These are phyloP conservation scores for Rhizopogon vulgaris DNA, from an alignment of 768 basidiomycete species.

Conservation along the genomic window DNA sequence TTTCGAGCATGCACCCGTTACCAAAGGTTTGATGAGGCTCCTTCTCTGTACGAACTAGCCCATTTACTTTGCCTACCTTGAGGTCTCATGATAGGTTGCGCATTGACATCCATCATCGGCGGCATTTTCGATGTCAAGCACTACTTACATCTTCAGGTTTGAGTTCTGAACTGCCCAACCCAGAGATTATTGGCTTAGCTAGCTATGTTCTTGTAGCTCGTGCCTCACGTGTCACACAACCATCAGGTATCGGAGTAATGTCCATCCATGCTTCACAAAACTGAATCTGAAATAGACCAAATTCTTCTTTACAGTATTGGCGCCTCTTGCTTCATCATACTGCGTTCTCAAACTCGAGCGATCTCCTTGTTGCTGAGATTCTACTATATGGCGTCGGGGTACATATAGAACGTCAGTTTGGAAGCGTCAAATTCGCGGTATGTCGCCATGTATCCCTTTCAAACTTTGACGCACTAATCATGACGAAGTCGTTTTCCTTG, in stretches of 20 bases:
- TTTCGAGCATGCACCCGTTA: constrained; percentile 78
- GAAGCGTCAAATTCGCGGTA: constrained; percentile 83
- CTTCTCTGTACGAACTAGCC: neutral
- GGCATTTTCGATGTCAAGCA: constrained; percentile 85
- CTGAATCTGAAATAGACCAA: constrained; percentile 27
- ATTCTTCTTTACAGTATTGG: constrained; percentile 64
- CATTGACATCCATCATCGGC: constrained; percentile 63
- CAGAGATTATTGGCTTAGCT: constrained; percentile 2
- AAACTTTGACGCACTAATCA: constrained; percentile 1
- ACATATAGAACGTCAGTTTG: constrained; percentile 79
- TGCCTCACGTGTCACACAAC: constrained; percentile 85
- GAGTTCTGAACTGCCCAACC: constrained; percentile 11
- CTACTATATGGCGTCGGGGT: constrained; percentile 67
- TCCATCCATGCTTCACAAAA: constrained; percentile 7
- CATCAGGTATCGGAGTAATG: constrained; percentile 57
- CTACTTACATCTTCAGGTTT: constrained; percentile 78
- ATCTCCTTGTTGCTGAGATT: constrained; percentile 72
- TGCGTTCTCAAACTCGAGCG: constrained; percentile 79
- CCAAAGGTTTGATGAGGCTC: constrained; percentile 53
- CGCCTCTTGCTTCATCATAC: constrained; percentile 68
- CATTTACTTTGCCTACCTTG: constrained; percentile 1
- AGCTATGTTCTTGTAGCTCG: constrained; percentile 41
- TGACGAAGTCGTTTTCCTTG: constrained; percentile 67
- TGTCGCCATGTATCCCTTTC: constrained; percentile 19
- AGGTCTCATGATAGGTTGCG: constrained; percentile 77